Base-by-base conservation (phyloP, 805 yeast species). In the Gaillardinia entomophila region DNA sequence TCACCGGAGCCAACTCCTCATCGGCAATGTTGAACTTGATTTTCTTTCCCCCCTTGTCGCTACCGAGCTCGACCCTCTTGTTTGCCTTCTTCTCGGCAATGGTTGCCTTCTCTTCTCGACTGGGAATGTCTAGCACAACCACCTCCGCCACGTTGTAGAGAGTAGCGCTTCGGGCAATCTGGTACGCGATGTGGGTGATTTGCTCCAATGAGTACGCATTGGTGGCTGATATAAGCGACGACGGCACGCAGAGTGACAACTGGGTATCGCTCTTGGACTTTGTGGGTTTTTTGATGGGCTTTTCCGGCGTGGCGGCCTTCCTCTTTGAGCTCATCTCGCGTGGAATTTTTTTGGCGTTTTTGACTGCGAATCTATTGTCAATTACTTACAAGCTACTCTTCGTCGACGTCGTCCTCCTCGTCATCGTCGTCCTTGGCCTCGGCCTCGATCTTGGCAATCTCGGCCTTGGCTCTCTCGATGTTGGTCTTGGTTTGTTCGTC, bases 401-500 rank as follows among this genome's bases (percentile, higher is more conserved):
- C 79, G 40, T 63, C 68, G 41, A 53, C 60, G 26, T 66, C 68
- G 41, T 60, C 43, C 6, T 32, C 39, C 3, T 43, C 48, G n/a
- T 33, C 43, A 16, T 33, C 45, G 17, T 41, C 51, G 20, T 37
- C 49, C 25, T 44, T 57, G 27, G 51, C 75, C 31, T 62, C 67
- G 33, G 71, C 73, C 51, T 80, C 81, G 40, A 85, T 61, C 53
- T 79, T 71, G 40, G 80, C 82, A 43, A 86, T 73, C 58, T 82
- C 82, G 35, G 79, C 81, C 65, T 86, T 79, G 31, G 92, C 95
- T 43, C 72, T 72, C 49, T 73, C 84, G 43, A 83, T 69, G 57
- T 83, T 82, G 58, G 75, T 74, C 55, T 78, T 73, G 38, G 97
- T 86, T 52, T 79, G 84, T 36, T 78, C 84, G 38, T 80, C 89